Evolutionary conservation across 768 basidiomycete genomes (phyloP).

Genomic region (Lentinus brumalis): DNA sequence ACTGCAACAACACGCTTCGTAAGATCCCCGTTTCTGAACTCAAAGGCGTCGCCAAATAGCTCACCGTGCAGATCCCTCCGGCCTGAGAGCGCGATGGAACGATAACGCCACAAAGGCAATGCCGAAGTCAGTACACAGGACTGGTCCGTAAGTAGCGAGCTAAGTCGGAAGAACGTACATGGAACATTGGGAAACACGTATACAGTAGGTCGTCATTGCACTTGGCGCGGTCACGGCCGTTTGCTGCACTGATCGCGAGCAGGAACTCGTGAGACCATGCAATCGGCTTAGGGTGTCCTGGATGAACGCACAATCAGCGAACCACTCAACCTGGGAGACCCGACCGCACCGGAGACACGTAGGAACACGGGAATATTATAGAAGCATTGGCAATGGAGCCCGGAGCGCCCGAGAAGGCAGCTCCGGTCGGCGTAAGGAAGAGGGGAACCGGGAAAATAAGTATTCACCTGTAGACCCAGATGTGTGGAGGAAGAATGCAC

Average conservation of each 20-base stretch:
- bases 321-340: background rate
- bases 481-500: constrained; percentile 1
- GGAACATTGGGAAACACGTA: constrained; percentile 26
- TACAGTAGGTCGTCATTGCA: constrained; percentile 15
- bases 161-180: constrained; percentile 19
- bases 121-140: too few species aligned
- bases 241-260: background rate
- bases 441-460: background rate
- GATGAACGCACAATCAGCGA: background rate
- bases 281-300: constrained; percentile 29
- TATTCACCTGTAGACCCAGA: constrained; percentile 2
- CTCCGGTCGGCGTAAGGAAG: too few species aligned
- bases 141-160: too few species aligned
- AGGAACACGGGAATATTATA: too few species aligned
- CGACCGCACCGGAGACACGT: too few species aligned
- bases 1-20: constrained; percentile 6
- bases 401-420: too few species aligned
- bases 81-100: background rate
- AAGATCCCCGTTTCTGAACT: background rate
- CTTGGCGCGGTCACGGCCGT: constrained; percentile 6
- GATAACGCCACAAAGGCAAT: background rate
- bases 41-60: constrained; percentile 12
- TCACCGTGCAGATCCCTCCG: constrained; percentile 7
- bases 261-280: constrained; percentile 19
- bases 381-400: too few species aligned